Base-by-base conservation (phyloP, 148 eudicot genomes). In the Arbutus unedo region DNA sequence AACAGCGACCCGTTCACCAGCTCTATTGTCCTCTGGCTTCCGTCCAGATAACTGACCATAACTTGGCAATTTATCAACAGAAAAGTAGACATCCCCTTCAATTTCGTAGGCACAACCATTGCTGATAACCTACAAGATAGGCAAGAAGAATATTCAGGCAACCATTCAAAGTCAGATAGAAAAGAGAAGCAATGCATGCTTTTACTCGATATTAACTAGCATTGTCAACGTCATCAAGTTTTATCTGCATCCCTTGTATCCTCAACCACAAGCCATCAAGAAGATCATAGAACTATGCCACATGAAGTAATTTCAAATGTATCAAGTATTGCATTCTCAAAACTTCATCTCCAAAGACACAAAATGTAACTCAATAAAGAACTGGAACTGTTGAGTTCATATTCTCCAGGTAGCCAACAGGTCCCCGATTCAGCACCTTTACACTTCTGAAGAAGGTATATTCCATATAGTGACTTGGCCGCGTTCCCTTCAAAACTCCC, bases 11-110 rank as follows among this genome's bases (percentile, higher is more conserved):
- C 98, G 91, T 86, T 95, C 96, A 81, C 98, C 98, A 68, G 98
- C 93, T 85, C 96, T 91, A 79, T 95, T 95, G 91, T 93, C 95
- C 79, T 91, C 96, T 57, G 86, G 88, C 88, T 91, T 93, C 83
- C 98, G 86, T 48, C 92, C 91, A 80, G 98, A 95, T 81, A 95
- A 84, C 74, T 44, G 76, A 47, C 98, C 98, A 88, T 95, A 95
- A 75, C 83, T 88, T 45, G 92, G 91, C 79, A 87, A 93, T 67
- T 83, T 87, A 62, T 91, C 98, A 72, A 93, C 95, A 43, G 98
- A 91, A 78, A 95, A 95, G 83, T 93, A 95, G 74, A 95, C 98
- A 86, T 95, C 98, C 55, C 98, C 98, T 82, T 94, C 95, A 82
- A 91, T 89, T 80, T 87, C 78, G 50, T 94, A 95, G 41, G 96